Evolutionary conservation across 495 filamentous ascomycete genomes (phyloP).

Genomic region (Penicillium crystallinum): DNA sequence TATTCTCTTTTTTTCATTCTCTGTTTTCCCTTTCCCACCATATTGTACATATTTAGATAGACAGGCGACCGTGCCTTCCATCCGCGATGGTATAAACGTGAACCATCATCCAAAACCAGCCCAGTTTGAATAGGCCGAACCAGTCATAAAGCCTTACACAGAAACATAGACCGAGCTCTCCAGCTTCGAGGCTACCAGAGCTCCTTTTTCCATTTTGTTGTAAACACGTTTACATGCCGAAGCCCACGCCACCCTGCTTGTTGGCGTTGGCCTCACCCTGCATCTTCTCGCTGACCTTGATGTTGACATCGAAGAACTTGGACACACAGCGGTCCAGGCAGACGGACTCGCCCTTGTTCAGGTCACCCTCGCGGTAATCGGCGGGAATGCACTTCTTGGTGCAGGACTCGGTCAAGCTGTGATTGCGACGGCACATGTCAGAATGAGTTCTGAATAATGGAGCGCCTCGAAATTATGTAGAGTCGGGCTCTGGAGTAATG

Average conservation of each 20-base stretch:
- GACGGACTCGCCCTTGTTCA: slow-evolving; percentile 97
- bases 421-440: background rate
- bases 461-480: background rate
- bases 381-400: slow-evolving; percentile 84
- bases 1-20: slow-evolving; percentile 11
- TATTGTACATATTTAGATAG: slow-evolving; percentile 29
- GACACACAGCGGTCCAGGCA: slow-evolving; percentile 93
- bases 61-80: slow-evolving; percentile 14
- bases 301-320: slow-evolving; percentile 98
- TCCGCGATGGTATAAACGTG: slow-evolving; percentile 21
- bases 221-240: slow-evolving; percentile 46
- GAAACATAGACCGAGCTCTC: background rate
- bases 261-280: slow-evolving; percentile 54
- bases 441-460: background rate
- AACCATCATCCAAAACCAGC: slow-evolving; percentile 12
- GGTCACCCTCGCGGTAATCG: slow-evolving; percentile 88
- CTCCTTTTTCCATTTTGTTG: background rate
- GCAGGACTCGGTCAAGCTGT: slow-evolving; percentile 80
- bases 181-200: slow-evolving; percentile 1
- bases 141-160: slow-evolving; percentile 6
- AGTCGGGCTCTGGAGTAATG: background rate
- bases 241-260: slow-evolving; percentile 44
- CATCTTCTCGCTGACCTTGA: slow-evolving; percentile 86
- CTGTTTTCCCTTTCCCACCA: slow-evolving; percentile 13
- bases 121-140: slow-evolving; percentile 3